Conservation (phyloP, 805 yeast species). For the Lachancea lanzarotensis region DNA sequence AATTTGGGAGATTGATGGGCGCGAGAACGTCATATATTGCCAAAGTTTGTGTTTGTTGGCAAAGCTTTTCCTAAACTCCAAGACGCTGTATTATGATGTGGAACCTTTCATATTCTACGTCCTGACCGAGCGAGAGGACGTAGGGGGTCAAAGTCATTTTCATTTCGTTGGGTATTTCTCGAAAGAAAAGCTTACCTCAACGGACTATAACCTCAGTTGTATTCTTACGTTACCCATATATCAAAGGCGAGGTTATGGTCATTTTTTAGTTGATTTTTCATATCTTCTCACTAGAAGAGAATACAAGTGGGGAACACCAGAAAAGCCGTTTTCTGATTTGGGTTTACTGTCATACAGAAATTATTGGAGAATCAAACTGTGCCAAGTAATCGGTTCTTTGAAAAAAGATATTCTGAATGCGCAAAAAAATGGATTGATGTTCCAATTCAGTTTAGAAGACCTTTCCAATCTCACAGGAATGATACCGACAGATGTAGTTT, state of each 20-base stretch:
- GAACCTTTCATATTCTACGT: constrained; percentile 92
- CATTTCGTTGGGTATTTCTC: constrained; percentile 94
- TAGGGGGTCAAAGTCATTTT: constrained; percentile 39
- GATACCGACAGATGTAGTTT: constrained; percentile 78
- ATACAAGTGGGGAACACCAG: constrained; percentile 82
- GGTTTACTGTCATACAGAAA: constrained; percentile 81
- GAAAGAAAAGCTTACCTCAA: constrained; percentile 67
- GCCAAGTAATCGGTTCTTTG: constrained; percentile 33
- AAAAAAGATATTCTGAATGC: constrained; percentile 11
- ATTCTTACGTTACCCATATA: constrained; percentile 82
- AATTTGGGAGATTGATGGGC: constrained; percentile 89
- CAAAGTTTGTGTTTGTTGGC: constrained; percentile 87
- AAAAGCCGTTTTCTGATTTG: constrained; percentile 82
- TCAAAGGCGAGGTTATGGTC: constrained; percentile 87
- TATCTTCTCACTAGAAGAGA: constrained; percentile 73
- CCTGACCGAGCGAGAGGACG: constrained; percentile 53
- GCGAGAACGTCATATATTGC: constrained; percentile 73
- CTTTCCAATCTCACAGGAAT: constrained; percentile 73
- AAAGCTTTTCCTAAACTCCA: constrained; percentile 81
- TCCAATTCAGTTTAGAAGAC: constrained; percentile 47
- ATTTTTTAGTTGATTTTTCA: constrained; percentile 80
- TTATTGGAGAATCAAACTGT: constrained; percentile 72
- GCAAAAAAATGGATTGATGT: constrained; percentile 1
- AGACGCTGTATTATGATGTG: constrained; percentile 88
- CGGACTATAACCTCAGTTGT: constrained; percentile 82